phyloP scores from a whole-genome alignment of 2,329 filamentous ascomycete genomes.

The Diaporthe amygdali region DNA sequence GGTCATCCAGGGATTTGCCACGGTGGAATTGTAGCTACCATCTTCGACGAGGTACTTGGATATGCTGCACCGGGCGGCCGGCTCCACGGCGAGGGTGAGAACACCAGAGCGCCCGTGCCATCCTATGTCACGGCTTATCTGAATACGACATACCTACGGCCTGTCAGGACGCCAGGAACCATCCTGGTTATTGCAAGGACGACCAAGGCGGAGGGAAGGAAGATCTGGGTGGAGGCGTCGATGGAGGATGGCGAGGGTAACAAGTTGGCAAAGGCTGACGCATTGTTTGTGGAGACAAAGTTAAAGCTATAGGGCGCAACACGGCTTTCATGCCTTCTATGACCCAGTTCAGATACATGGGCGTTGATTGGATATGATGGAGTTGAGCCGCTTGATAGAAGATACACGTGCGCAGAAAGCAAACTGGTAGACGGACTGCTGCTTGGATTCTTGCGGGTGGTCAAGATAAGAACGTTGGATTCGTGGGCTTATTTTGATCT shows the following conservation, averaged over 20 bases:
- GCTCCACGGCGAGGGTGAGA: slow-evolving; percentile 8
- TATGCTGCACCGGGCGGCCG: slow-evolving; percentile 51
- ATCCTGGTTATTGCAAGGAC: slow-evolving; percentile 52
- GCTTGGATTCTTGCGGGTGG: too few relatives aligned
- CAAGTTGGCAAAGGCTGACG: slow-evolving; percentile 56
- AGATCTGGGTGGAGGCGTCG: slow-evolving; percentile 53
- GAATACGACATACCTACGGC: slow-evolving; percentile 58
- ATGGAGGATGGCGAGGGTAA: slow-evolving; percentile 54
- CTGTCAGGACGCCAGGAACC: slow-evolving; percentile 54
- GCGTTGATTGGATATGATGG: too few relatives aligned
- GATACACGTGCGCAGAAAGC: not conserved
- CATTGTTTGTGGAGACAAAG: slow-evolving; percentile 50
- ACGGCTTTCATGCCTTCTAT: too few relatives aligned
- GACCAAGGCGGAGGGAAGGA: slow-evolving; percentile 55
- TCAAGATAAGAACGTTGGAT: not conserved
- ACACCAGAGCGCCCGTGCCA: slow-evolving; percentile 32
- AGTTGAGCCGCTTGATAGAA: not conserved
- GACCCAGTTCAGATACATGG: too few relatives aligned
- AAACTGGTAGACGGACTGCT: not conserved
- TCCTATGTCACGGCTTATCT: slow-evolving; percentile 55
- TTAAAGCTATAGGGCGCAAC: slow-evolving; percentile 24
- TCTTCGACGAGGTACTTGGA: slow-evolving; percentile 66
- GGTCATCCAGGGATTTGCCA: slow-evolving; percentile 59
- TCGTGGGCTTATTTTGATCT: not conserved
- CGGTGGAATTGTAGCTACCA: slow-evolving; percentile 60